Evolutionary conservation across 352 stramenopile species (phyloP).

Genomic region (Peronospora belbahrii): DNA sequence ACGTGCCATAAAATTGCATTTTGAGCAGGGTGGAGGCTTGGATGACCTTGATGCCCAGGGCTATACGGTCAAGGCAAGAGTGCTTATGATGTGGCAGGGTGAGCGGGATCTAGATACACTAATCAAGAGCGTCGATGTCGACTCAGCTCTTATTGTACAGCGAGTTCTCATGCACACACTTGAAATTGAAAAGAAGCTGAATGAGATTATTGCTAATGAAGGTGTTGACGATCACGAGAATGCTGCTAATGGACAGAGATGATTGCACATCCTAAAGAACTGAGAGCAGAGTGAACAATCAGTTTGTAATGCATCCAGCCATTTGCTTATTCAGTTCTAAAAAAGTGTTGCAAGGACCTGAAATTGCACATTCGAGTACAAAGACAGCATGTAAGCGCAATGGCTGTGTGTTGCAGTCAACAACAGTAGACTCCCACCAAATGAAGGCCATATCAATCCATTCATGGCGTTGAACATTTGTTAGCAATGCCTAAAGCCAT

Average conservation of each 20-base stretch:
- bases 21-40: constrained; percentile 51
- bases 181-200: constrained; percentile 54
- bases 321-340: too few relatives aligned
- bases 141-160: constrained; percentile 64
- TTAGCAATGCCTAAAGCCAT: too few relatives aligned
- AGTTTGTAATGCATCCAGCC: too few relatives aligned
- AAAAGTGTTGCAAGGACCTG: too few relatives aligned
- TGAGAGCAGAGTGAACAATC: neutral
- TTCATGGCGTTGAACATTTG: too few relatives aligned
- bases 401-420: too few relatives aligned
- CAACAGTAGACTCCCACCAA: too few relatives aligned
- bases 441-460: too few relatives aligned
- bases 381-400: too few relatives aligned
- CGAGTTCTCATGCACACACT: constrained; percentile 66
- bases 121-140: constrained; percentile 36
- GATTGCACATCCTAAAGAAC: constrained; percentile 8
- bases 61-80: constrained; percentile 46
- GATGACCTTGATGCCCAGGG: constrained; percentile 51
- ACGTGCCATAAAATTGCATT: constrained; percentile 38
- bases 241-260: constrained; percentile 4
- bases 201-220: constrained; percentile 32
- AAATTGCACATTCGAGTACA: too few relatives aligned
- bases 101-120: constrained; percentile 53
- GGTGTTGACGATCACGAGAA: constrained; percentile 15
- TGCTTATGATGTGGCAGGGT: constrained; percentile 56